Evolutionary conservation across 371 early-diverging fungal genomes (phyloP), one percentile per base, ranked within the genome.

Genomic region (Rhizopus stolonifer): DNA sequence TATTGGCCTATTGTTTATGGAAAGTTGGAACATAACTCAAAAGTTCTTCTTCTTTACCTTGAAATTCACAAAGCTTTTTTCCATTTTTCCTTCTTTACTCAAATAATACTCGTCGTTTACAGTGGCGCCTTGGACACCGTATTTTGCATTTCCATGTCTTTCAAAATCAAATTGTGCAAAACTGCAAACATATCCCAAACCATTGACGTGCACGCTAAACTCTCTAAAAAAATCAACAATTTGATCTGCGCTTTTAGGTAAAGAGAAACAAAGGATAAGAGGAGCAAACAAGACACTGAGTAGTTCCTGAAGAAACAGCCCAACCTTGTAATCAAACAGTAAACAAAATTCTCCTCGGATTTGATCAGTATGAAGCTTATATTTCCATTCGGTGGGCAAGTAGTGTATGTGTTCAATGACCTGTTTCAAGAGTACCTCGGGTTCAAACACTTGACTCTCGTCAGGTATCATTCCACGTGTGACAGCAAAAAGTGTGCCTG

Each of bases 51-150:
- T 49, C 8, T 42, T 67, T 60, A 89, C 92, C 79, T 97, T 95
- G 70, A 98, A 98, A 52, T 89, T 91, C 50, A 98, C 42, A 58
- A 98, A 91, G 11, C 93, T 93, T 71, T 90, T 90, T 65, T 97
- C 98, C 96, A 98, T 95, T 70, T 98, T 98, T 29, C 93, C 96
- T 42, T 92, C 83, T 33, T 92, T 90, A 6, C 92, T 89, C 13
- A 85, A 53, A 54, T 77, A 77, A 25, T 87, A 80, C 8, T 81
- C 86, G 46, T 82, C 82, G 4, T 77, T 67, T 25, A 42, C 46
- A 0, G 70, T 72, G 3, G 79, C 72, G 2, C 78, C 72, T 1
- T 88, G 90, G 0, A 90, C 93, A 0, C 93, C 91, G 57, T 91
- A 92, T 67, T 85, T 83, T 2, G 74, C 80, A 61, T 94, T 91